Percentiles rank a stretch among this genome's conserved stretches.
phyloP scores from a whole-genome alignment of 2,329 filamentous ascomycete species.

The Ceratocystis variospora region DNA sequence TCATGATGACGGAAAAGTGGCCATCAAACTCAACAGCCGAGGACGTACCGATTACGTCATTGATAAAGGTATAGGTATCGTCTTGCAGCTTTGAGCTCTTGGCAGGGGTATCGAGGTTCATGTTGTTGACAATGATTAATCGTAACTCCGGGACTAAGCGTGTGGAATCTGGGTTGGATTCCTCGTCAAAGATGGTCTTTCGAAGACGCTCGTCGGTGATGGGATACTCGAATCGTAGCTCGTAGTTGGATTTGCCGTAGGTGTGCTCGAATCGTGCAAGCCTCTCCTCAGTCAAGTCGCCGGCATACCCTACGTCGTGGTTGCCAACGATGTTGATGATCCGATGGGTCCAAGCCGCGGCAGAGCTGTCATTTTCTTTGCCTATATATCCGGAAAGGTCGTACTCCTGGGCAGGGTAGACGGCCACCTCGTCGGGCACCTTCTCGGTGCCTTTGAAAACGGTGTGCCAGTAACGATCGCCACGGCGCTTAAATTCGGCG shows the following conservation, averaged over 20 bases:
- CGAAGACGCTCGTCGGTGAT: slow-evolving; percentile 29
- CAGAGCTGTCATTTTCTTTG: slow-evolving; percentile 21
- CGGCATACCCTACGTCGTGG: slow-evolving; percentile 92
- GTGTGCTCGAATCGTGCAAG: slow-evolving; percentile 67
- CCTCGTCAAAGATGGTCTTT: slow-evolving; percentile 31
- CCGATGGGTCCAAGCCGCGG: slow-evolving; percentile 51
- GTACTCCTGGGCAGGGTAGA: slow-evolving; percentile 36
- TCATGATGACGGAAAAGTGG: slow-evolving; percentile 71
- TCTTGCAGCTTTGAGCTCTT: slow-evolving; percentile 52
- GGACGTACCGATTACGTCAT: slow-evolving; percentile 50
- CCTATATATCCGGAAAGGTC: slow-evolving; percentile 38
- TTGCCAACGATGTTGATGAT: slow-evolving; percentile 89
- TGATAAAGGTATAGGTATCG: slow-evolving; percentile 64
- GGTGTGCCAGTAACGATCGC: slow-evolving; percentile 62
- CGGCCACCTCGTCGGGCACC: slow-evolving; percentile 44
- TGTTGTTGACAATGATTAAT: slow-evolving; percentile 75
- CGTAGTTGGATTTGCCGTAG: slow-evolving; percentile 86
- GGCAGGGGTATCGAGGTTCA: slow-evolving; percentile 83
- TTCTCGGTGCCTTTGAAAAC: slow-evolving; percentile 58
- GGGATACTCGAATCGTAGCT: slow-evolving; percentile 57
- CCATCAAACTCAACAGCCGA: slow-evolving; percentile 46
- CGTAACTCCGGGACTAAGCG: slow-evolving; percentile 55
- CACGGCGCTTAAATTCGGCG: slow-evolving; percentile 64
- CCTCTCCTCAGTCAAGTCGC: slow-evolving; percentile 66
- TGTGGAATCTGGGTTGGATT: slow-evolving; percentile 33